A percentile compares a stretch with the other conserved stretches of the same genome.
phyloP scores from a whole-genome alignment of 1,139 yeast genomes.

The Geotrichum cucujoidarum region DNA sequence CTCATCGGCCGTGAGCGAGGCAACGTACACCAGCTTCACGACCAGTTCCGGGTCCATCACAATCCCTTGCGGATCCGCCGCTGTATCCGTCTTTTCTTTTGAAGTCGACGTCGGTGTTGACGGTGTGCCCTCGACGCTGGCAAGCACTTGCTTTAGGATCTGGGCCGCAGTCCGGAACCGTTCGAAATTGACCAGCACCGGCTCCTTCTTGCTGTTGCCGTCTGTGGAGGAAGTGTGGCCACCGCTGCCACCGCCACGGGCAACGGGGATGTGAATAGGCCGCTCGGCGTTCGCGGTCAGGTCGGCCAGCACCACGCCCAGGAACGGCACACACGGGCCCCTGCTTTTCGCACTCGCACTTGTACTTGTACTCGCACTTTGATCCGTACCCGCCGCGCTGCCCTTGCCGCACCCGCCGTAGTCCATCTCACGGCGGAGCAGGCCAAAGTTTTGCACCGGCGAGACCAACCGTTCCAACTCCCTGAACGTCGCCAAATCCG shows the following conservation, averaged over 20 bases:
- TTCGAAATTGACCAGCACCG: conserved; percentile 61
- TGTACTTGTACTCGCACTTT: too few species aligned
- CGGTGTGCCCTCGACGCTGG: background rate
- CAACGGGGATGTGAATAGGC: conserved; percentile 25
- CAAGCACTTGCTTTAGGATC: conserved; percentile 67
- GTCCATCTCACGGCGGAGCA: conserved; percentile 42
- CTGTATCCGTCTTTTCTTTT: conserved; percentile 76
- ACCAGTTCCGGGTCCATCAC: conserved; percentile 54
- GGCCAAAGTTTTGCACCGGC: conserved; percentile 61
- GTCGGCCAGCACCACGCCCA: conserved; percentile 81
- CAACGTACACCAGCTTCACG: conserved; percentile 78
- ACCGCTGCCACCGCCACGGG: conserved; percentile 5
- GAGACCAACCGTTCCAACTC: conserved; percentile 48
- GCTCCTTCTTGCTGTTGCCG: conserved; percentile 33
- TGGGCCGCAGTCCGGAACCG: conserved; percentile 73
- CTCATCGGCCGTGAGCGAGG: conserved; percentile 71
- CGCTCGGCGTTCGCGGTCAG: conserved; percentile 75
- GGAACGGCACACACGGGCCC: conserved; percentile 65
- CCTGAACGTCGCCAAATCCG: conserved; percentile 40
- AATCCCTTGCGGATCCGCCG: conserved; percentile 65
- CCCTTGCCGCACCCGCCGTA: conserved; percentile 41
- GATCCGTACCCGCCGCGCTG: conserved; percentile 52
- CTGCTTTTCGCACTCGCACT: too few species aligned
- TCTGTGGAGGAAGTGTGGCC: conserved; percentile 1
- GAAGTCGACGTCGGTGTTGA: too few species aligned